These are phyloP conservation scores for Komagataella mondaviorum DNA, from an alignment of 805 yeast genomes.

Conservation along the genomic window DNA sequence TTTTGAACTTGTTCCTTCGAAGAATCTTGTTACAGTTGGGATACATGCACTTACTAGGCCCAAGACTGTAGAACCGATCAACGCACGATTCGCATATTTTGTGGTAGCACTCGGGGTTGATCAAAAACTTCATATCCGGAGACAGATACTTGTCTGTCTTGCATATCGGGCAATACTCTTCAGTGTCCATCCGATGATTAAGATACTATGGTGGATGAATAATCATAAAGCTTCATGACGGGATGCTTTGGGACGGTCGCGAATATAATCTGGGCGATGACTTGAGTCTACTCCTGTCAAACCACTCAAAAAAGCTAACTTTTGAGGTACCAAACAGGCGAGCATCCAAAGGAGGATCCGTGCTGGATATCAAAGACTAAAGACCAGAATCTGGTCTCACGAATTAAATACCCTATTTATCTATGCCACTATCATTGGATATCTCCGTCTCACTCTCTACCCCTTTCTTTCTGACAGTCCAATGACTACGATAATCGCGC, in stretches of 20 bases:
- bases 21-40: constrained; percentile 79
- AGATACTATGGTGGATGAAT: not conserved
- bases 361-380: too few species aligned
- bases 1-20: constrained; percentile 80
- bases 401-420: too few species aligned
- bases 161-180: constrained; percentile 71
- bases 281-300: not conserved
- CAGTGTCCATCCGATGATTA: constrained; percentile 16
- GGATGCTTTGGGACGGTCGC: not conserved
- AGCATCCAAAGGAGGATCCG: too few species aligned
- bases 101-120: constrained; percentile 96
- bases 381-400: too few species aligned
- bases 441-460: too few species aligned
- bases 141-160: constrained; percentile 88
- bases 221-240: not conserved
- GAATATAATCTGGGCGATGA: not conserved
- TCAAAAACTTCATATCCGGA: constrained; percentile 83
- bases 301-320: too few species aligned
- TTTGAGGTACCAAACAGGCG: too few species aligned
- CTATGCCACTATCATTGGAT: too few species aligned
- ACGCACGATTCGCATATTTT: constrained; percentile 96
- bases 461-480: not conserved
- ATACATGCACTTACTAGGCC: constrained; percentile 96
- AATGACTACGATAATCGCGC: not conserved
- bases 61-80: constrained; percentile 83